Conservation (phyloP, 2,329 filamentous ascomycete genomes). For the Claviceps capensis region DNA sequence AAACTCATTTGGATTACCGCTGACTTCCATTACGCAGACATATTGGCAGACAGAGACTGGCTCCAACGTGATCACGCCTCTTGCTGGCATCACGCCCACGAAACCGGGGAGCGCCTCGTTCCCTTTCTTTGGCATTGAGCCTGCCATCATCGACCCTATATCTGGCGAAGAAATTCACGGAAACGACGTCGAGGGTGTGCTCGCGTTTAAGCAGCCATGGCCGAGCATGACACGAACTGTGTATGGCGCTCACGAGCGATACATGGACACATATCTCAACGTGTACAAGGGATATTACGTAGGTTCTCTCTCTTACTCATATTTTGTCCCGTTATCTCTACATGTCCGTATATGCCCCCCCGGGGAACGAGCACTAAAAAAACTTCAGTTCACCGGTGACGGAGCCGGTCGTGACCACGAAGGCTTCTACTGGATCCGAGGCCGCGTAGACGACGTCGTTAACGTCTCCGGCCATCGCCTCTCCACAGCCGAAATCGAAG, state of each 20-base stretch:
- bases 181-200: conserved; percentile 92
- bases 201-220: conserved; percentile 96
- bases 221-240: conserved; percentile 97
- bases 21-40: conserved; percentile 42
- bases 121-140: conserved; percentile 97
- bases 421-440: conserved; percentile 99
- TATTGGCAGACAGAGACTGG: conserved; percentile 99
- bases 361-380: too few species aligned
- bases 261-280: conserved; percentile 96
- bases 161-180: conserved; percentile 86
- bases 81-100: conserved; percentile 86
- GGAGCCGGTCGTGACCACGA: conserved; percentile 93
- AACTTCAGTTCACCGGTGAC: conserved; percentile 66
- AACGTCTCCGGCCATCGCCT: conserved; percentile 95
- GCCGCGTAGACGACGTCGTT: conserved; percentile 95
- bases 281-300: conserved; percentile 98
- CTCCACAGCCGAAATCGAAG: conserved; percentile 95
- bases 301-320: conserved; percentile 25
- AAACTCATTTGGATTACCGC: too few species aligned
- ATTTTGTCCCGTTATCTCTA: not conserved
- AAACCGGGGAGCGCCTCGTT: conserved; percentile 94
- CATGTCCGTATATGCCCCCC: not conserved
- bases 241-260: conserved; percentile 94
- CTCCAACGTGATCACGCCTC: conserved; percentile 85
- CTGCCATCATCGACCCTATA: conserved; percentile 92